Base-by-base conservation (phyloP, 2,329 filamentous ascomycete species). In the Stachybotrys chartarum region DNA sequence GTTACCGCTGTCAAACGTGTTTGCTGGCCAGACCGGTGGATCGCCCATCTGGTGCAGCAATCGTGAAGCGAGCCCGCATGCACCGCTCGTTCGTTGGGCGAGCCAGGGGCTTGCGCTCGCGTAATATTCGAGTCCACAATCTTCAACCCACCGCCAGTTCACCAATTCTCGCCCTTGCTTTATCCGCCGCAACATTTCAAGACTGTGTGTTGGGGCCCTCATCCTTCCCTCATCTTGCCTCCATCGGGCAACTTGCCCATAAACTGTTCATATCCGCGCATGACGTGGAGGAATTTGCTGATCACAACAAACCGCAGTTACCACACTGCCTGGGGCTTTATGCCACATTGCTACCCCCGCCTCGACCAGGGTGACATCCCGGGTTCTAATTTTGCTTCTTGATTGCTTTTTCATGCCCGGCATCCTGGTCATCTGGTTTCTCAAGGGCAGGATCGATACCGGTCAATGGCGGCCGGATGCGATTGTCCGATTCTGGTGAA, bases 271-370 rank as follows among this genome's bases (percentile, higher is more conserved):
- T 61, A 10, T 42, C 10, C 35, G 3, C 35, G 35, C 24, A 51
- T 51, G 49, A 51, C 49, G 49, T 30, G 49, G 17, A 31, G 24
- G 63, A 59, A 56, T 62, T 55, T 55, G 55, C 57, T 58, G 58
- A 63, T 64, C 65, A 68, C 62, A 68, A 68, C 60, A 68, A 68
- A 67, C 64, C 64, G 63, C 44, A 61, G 24, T 24, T 42, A 42
- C 24, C 24, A 24, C 24, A 14, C 35, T 42, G 35, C 35, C 14
- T 3, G 5, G 5, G 35, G 35, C 14, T 14, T 42, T 42, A 10
- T 10, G 10, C 7, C 45, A n/a, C 17, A 3, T 17, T 24, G 11
- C 11, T n/a, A 44, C 18, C 32, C 35, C 50, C 50, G 44, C 50
- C 35, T 14, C 17, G n/a, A 52, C 50, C 50, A 24, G 50, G 50